These are phyloP conservation scores for Geotrichum carabidarum DNA, from an alignment of 1,139 yeast species.

Conservation along the genomic window DNA sequence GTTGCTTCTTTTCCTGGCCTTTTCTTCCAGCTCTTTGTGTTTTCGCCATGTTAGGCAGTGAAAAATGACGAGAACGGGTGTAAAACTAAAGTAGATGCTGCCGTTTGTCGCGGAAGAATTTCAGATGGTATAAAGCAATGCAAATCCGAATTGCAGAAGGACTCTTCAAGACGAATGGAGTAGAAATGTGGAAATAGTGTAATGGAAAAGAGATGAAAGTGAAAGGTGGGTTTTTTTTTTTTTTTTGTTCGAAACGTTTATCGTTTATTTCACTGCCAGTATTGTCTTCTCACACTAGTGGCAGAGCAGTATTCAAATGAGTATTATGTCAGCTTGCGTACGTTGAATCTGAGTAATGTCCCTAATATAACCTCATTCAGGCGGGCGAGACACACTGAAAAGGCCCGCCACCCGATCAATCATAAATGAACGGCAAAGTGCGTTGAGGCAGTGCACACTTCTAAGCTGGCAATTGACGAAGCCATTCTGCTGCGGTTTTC, in stretches of 20 bases:
- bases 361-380: no score
- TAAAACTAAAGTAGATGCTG: background rate
- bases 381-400: background rate
- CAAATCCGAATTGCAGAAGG: no score
- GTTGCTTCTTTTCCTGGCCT: conserved; percentile 41
- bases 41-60: conserved; percentile 53
- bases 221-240: background rate
- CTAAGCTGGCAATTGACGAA: no score
- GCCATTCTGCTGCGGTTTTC: no score
- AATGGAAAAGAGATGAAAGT: background rate
- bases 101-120: background rate
- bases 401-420: background rate
- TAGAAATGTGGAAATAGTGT: background rate
- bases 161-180: no score
- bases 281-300: background rate
- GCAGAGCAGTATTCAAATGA: background rate
- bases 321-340: background rate
- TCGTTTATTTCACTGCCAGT: background rate
- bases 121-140: no score
- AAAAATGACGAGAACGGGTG: background rate
- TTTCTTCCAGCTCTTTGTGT: conserved; percentile 73
- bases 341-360: no score
- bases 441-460: background rate
- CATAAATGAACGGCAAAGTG: background rate
- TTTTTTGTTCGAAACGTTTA: background rate